Evolutionary conservation across 169 alveolate genomes (phyloP).

Genomic region (Plasmodium inui): DNA sequence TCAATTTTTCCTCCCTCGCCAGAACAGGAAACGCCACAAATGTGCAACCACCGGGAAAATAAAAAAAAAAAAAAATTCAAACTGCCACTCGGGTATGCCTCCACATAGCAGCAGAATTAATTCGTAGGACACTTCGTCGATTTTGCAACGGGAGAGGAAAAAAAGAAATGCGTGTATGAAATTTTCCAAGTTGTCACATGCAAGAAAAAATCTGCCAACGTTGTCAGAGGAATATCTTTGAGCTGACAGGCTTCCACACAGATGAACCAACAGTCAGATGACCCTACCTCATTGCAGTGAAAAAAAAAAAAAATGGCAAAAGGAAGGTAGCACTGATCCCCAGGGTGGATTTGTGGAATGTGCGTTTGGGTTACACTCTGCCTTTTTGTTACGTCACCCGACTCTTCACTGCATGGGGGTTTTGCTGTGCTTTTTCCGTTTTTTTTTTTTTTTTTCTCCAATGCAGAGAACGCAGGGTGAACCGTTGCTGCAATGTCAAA

Average conservation of each 20-base stretch:
- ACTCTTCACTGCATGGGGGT: neutral
- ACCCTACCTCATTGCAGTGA: neutral
- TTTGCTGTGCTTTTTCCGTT: neutral
- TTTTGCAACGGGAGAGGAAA: neutral
- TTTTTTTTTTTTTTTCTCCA: constrained; percentile 8
- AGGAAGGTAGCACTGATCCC: neutral
- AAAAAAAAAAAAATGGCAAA: neutral
- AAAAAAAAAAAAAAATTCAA: neutral
- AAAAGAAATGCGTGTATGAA: neutral
- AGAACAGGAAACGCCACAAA: neutral
- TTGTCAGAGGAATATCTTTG: neutral
- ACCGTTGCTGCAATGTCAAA: neutral
- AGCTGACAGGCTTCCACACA: neutral
- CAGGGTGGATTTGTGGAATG: neutral
- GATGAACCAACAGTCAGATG: neutral
- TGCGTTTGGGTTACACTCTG: neutral
- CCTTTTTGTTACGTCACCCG: neutral
- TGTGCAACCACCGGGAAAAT: neutral
- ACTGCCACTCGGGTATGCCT: neutral
- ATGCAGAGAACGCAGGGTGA: neutral
- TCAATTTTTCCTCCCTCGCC: neutral
- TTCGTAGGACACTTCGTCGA: neutral
- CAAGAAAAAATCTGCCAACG: neutral
- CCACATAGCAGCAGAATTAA: neutral
- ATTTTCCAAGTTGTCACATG: neutral